Conservation (phyloP, 768 basidiomycete genomes). For the Rhodotorula paludigena region DNA sequence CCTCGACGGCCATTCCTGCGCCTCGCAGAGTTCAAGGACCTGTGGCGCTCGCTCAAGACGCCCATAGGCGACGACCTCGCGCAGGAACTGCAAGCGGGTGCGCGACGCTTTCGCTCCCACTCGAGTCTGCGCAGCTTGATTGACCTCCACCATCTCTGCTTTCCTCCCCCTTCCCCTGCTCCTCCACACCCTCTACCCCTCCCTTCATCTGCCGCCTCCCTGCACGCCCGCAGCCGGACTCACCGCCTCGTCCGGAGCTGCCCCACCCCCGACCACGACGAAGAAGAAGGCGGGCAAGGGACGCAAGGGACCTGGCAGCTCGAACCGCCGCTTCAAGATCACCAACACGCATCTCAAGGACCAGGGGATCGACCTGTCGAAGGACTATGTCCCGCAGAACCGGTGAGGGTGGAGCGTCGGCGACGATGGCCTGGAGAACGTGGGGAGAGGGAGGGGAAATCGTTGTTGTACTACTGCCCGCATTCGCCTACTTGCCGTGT, state of each 20-base stretch:
- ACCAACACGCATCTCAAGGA: constrained; percentile 84
- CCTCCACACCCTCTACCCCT: constrained; percentile 5
- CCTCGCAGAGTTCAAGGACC: constrained; percentile 70
- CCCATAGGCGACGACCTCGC: constrained; percentile 80
- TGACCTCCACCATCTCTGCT: not conserved
- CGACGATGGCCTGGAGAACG: no score
- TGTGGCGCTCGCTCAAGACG: constrained; percentile 79
- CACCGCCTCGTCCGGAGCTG: constrained; percentile 60
- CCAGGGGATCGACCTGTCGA: constrained; percentile 70
- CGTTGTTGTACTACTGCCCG: not conserved
- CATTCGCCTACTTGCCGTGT: no score
- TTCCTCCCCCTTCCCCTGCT: not conserved
- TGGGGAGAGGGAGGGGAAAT: not conserved
- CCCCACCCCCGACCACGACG: constrained; percentile 51
- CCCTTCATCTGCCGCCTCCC: not conserved
- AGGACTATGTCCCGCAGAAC: constrained; percentile 54
- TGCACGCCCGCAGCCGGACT: constrained; percentile 60
- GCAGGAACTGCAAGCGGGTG: constrained; percentile 69
- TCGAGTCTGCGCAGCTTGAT: not conserved
- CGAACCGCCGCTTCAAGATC: constrained; percentile 67
- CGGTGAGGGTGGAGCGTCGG: not conserved
- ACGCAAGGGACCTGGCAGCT: constrained; percentile 69
- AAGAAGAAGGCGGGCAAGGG: constrained; percentile 64
- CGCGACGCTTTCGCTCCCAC: constrained; percentile 8
- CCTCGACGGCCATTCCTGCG: not conserved